Base-by-base conservation (phyloP, 495 filamentous ascomycete species). In the Penicillium fimorum region DNA sequence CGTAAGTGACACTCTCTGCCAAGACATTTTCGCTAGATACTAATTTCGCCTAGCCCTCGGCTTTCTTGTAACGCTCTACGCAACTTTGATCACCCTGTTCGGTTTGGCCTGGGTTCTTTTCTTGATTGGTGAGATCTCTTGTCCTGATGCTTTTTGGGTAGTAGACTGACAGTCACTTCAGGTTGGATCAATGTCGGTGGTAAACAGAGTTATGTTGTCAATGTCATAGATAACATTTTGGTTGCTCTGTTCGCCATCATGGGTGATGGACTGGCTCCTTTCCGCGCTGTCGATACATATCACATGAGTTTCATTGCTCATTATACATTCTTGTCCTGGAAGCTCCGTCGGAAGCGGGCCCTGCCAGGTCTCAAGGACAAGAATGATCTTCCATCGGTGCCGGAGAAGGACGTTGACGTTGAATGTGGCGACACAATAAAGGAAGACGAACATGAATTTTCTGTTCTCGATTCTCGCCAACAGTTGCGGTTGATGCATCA, bases 101-200 rank as follows among this genome's bases (percentile, higher is more conserved):
- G 89, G 89, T 57, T 77, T 89, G 45, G 87, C 86, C 1, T 93
- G 89, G 89, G 89, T 93, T 0, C 79, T 93, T 32, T 91, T 91
- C 72, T 70, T 93, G 45, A 93, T 93, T 61, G 89, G 76, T 76
- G 68, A 47, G 60, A 13, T 41, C 2, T 30, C 18, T n/a, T 20
- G 5, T 29, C 42, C 18, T 25, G 20, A 4, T 41, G 4, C 12
- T 29, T 43, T 43, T 12, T n/a, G 17, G 18, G 4, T 41, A 49
- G 3, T 30, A 37, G 37, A n/a, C 47, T 33, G 13, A 51, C 24
- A 11, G 27, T 25, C 52, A 15, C 42, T 15, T 52, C 33, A 76
- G 74, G 87, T 41, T 92, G 89, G 89, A 90, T 92, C 64, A 89
- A 90, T 56, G 85, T 91, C n/a, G 88, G 86, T 30, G 82, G 82